Conservation (phyloP, 1,284 basidiomycete genomes). For the Waitea zeae region DNA sequence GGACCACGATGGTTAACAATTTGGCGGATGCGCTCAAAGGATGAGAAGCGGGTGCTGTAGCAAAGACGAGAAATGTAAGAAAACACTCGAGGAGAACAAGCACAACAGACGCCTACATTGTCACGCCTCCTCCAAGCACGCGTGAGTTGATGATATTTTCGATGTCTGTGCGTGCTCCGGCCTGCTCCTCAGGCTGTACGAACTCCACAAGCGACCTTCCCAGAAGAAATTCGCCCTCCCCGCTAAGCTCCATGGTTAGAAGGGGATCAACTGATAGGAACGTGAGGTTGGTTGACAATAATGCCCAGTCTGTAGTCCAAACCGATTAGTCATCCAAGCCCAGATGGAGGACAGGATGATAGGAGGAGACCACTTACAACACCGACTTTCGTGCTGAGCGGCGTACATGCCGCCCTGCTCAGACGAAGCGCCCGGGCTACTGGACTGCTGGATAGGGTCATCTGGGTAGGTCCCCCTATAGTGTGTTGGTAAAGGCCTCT, state of each 20-base stretch:
- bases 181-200: slow-evolving; percentile 81
- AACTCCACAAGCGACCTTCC: slow-evolving; percentile 70
- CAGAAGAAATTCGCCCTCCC: slow-evolving; percentile 51
- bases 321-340: too few species aligned
- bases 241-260: slow-evolving; percentile 57
- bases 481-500: too few species aligned
- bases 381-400: too few species aligned
- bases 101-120: slow-evolving; percentile 37
- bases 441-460: too few species aligned
- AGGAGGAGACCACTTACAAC: too few species aligned
- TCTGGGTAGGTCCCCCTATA: too few species aligned
- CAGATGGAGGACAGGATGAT: too few species aligned
- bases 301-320: slow-evolving; percentile 59
- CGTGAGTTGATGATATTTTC: slow-evolving; percentile 62
- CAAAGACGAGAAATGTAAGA: slow-evolving; percentile 6
- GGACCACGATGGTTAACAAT: slow-evolving; percentile 44
- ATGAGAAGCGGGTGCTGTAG: slow-evolving; percentile 55
- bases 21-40: slow-evolving; percentile 51
- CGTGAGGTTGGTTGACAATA: slow-evolving; percentile 54
- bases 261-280: slow-evolving; percentile 88
- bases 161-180: slow-evolving; percentile 64
- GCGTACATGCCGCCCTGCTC: too few species aligned
- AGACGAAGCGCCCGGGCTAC: too few species aligned
- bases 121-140: slow-evolving; percentile 83
- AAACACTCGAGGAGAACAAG: slow-evolving; percentile 7